phyloP scores from a whole-genome alignment of 202 grass and related monocot genomes.

The Saccharum hybrid region DNA sequence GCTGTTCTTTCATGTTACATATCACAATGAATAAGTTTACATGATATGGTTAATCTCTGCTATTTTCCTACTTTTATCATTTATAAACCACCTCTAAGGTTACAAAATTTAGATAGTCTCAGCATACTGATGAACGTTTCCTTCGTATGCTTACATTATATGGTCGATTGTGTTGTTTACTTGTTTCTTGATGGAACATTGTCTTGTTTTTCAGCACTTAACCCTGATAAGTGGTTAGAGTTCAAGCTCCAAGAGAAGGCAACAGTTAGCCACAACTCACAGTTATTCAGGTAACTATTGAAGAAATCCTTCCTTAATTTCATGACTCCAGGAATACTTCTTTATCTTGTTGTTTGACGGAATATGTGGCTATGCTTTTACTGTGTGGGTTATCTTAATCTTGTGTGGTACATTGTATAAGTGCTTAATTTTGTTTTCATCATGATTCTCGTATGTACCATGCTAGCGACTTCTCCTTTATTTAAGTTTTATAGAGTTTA shows the following conservation, averaged over 20 bases:
- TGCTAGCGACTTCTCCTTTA: constrained; percentile 2
- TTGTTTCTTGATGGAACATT: neutral
- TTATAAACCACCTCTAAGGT: neutral
- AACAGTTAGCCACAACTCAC: constrained; percentile 41
- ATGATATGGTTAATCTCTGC: neutral
- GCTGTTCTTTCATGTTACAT: constrained; percentile 8
- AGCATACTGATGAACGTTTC: neutral
- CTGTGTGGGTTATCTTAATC: neutral
- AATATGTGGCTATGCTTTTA: neutral
- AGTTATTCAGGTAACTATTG: constrained; percentile 38
- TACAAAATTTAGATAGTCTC: neutral
- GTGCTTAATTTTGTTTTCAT: constrained; percentile 22
- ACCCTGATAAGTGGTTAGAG: constrained; percentile 45
- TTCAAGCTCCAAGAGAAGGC: constrained; percentile 47
- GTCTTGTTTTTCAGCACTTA: constrained; percentile 38
- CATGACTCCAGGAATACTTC: neutral
- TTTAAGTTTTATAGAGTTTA: constrained; percentile 1
- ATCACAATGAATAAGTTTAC: neutral
- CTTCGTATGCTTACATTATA: neutral
- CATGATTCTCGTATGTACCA: neutral
- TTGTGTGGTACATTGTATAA: neutral
- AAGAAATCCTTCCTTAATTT: neutral
- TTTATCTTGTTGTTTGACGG: neutral
- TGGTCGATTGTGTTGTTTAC: neutral
- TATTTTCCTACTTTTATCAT: neutral